A percentile compares a stretch with the other conserved stretches of the same genome.
Conservation (phyloP, 1,139 yeast genomes). For the Candida tropicalis region DNA sequence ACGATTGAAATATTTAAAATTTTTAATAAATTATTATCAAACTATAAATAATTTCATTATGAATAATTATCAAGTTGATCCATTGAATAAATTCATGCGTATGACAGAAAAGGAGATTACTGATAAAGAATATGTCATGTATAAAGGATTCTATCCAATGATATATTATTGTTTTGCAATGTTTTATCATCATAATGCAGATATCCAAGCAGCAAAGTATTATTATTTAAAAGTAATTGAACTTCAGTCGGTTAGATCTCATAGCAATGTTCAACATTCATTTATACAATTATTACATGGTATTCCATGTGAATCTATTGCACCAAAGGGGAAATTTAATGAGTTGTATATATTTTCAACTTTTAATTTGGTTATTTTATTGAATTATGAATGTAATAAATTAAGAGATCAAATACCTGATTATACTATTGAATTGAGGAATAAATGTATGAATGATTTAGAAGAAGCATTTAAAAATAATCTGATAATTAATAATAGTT, state of each 20-base stretch:
- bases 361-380: constrained; percentile 27
- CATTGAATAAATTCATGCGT: constrained; percentile 34
- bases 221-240: constrained; percentile 36
- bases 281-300: constrained; percentile 23
- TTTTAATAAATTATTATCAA: constrained; percentile 33
- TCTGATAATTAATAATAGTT: constrained; percentile 20
- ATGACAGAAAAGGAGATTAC: constrained; percentile 32
- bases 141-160: constrained; percentile 34
- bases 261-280: constrained; percentile 4
- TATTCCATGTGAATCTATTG: constrained; percentile 23
- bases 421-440: constrained; percentile 15
- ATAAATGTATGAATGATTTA: constrained; percentile 23
- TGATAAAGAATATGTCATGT: constrained; percentile 33
- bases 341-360: constrained; percentile 31
- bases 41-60: constrained; percentile 34
- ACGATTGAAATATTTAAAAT: constrained; percentile 26
- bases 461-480: constrained; percentile 19
- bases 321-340: constrained; percentile 21
- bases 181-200: constrained; percentile 37
- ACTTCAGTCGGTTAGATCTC: constrained; percentile 11
- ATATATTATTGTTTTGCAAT: constrained; percentile 41
- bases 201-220: constrained; percentile 38
- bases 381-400: constrained; percentile 24
- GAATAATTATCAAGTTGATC: constrained; percentile 28
- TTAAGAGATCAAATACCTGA: constrained; percentile 2